Evolutionary conservation across 345 rosid genomes (phyloP).

Genomic region (Linum tenue): DNA sequence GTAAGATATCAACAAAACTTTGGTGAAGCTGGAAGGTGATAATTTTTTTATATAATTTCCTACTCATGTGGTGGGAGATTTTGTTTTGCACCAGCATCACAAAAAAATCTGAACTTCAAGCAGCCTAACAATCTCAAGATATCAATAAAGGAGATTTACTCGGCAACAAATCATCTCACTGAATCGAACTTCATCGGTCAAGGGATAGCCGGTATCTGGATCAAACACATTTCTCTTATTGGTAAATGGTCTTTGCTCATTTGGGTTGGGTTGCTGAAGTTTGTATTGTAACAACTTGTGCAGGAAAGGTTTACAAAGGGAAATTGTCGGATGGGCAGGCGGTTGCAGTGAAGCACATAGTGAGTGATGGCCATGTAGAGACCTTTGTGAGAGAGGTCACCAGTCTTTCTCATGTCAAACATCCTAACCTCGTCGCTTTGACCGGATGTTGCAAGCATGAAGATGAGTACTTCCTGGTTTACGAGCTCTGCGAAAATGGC

Average conservation of each 20-base stretch:
- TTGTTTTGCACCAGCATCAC: conserved; percentile 14
- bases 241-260: background rate
- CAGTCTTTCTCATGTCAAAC: conserved; percentile 47
- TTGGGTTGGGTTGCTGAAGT: background rate
- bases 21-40: background rate
- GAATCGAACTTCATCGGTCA: conserved; percentile 50
- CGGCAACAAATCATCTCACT: conserved; percentile 40
- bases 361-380: conserved; percentile 37
- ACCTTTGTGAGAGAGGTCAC: conserved; percentile 47
- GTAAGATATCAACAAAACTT: background rate
- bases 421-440: conserved; percentile 52
- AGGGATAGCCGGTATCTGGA: conserved; percentile 44
- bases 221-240: background rate
- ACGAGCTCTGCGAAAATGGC: conserved; percentile 48
- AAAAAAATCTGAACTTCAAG: conserved; percentile 14
- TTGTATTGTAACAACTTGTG: background rate
- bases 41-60: background rate
- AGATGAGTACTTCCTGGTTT: conserved; percentile 46
- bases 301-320: conserved; percentile 61
- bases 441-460: conserved; percentile 40
- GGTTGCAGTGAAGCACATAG: conserved; percentile 51
- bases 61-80: background rate
- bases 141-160: conserved; percentile 35
- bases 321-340: conserved; percentile 30
- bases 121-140: conserved; percentile 25